A percentile compares a stretch with the other conserved stretches of the same genome.
phyloP scores from a whole-genome alignment of 1,284 basidiomycete genomes.

The Xerocomus cyaneibrunnescens region DNA sequence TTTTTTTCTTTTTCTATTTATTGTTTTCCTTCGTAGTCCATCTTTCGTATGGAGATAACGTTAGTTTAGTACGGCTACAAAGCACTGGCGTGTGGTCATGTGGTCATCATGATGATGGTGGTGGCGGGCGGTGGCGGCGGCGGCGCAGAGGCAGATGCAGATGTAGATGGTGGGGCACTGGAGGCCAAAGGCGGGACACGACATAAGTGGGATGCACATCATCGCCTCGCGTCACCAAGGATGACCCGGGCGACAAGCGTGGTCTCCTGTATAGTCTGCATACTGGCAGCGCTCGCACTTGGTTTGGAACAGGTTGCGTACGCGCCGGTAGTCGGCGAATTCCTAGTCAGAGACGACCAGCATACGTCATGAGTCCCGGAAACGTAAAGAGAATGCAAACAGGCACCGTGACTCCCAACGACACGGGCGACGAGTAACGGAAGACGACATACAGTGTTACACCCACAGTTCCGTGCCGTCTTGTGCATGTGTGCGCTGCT shows the following conservation, averaged over 20 bases:
- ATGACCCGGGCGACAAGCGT: constrained; percentile 22
- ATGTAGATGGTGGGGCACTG: too few species aligned
- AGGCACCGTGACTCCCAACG: too few species aligned
- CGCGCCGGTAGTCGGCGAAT: constrained; percentile 41
- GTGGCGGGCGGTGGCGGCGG: not conserved
- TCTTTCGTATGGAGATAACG: not conserved
- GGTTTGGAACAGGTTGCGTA: constrained; percentile 51
- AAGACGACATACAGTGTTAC: constrained; percentile 25
- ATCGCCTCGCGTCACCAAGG: constrained; percentile 14
- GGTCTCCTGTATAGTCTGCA: constrained; percentile 30
- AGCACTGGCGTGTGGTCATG: not conserved
- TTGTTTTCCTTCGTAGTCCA: too few species aligned
- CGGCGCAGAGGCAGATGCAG: constrained; percentile 7
- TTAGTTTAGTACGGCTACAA: constrained; percentile 1
- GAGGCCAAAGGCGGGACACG: not conserved
- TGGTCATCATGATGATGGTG: not conserved
- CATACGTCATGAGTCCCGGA: not conserved
- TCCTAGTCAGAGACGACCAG: constrained; percentile 30
- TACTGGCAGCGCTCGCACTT: constrained; percentile 47
- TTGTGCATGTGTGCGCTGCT: constrained; percentile 48
- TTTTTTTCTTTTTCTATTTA: not conserved
- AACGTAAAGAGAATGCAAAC: not conserved
- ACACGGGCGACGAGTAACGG: not conserved
- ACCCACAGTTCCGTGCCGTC: constrained; percentile 41
- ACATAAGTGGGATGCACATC: not conserved